Evolutionary conservation across 2,329 filamentous ascomycete species (phyloP), one percentile per base, ranked within the genome.

Genomic region (Sporothrix pallida): DNA sequence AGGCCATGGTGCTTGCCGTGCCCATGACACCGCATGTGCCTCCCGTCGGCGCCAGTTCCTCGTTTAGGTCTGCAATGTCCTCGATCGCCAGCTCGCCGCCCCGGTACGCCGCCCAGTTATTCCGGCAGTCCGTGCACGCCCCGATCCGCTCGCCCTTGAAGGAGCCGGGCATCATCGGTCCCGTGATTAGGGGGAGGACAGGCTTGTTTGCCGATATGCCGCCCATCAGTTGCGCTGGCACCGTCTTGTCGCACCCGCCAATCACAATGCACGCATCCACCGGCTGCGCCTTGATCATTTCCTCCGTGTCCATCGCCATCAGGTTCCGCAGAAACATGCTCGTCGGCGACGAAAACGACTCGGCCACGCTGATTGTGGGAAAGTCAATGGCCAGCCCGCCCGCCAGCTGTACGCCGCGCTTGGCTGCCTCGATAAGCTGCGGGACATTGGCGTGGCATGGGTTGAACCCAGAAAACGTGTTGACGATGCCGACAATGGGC

Each of bases 21-120:
- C 93, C 96, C 94, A 97, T 97, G 20, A 95, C 94, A 65, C 93
- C 93, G 76, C 94, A 97, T 0, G 93, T 94, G 44, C 94, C 94
- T 1, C 90, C 89, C 0, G 91, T 93, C 0, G 92, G 91, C 0
- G 91, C 91, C 8, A 94, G 83, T 77, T 93, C 91, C 63, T 93
- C 90, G 75, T 93, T 94, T 42, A 94, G 86, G 2, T 85, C 87
- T 0, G 87, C 84, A 31, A 93, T 93, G 74, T 93, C 91, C 78
- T 93, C 91, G 1, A 93, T 87, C 75, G 93, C 91, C 8, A 93
- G 86, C 6, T 85, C 83, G 0, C 90, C 90, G 0, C 90, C 91
- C 20, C 91, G 84, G 73, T 88, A 93, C 0, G 85, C 86, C 0
- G 91, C 91, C 92, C 92, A 94, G 75, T 92, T 92, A 78, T 88